These are phyloP conservation scores for Rutidosis leptorrhynchoides DNA, from an alignment of 129 eudicot genomes.

Conservation along the genomic window DNA sequence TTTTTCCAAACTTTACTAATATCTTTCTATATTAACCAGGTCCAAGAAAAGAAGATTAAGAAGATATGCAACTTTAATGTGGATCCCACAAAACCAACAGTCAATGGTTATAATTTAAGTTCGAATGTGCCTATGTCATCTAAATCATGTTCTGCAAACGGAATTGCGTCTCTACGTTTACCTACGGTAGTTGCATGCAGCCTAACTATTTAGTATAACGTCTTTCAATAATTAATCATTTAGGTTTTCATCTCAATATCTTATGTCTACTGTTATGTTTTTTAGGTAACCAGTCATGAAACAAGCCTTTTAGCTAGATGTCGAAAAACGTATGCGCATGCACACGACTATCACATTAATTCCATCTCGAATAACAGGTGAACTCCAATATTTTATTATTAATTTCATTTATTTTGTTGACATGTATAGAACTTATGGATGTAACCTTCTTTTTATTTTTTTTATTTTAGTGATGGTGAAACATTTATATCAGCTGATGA, in stretches of 20 bases:
- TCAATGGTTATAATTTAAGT: constrained; percentile 58
- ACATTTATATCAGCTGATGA: constrained; percentile 99
- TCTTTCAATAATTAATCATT: background rate
- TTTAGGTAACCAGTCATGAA: constrained; percentile 81
- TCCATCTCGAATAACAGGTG: constrained; percentile 95
- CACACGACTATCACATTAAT: constrained; percentile 94
- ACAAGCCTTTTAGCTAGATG: constrained; percentile 80
- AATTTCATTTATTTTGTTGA: background rate
- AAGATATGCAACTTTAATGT: constrained; percentile 68
- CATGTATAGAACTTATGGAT: constrained; percentile 9
- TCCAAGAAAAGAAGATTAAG: constrained; percentile 92
- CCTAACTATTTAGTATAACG: constrained; percentile 16
- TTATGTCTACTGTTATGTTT: constrained; percentile 26
- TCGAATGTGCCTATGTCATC: constrained; percentile 49
- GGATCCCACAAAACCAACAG: constrained; percentile 48
- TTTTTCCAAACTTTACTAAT: background rate
- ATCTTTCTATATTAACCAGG: constrained; percentile 45
- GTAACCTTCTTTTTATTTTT: constrained; percentile 14
- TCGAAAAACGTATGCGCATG: constrained; percentile 89
- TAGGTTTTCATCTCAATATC: constrained; percentile 4
- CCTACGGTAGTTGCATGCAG: constrained; percentile 77
- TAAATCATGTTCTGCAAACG: constrained; percentile 47
- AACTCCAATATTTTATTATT: constrained; percentile 7
- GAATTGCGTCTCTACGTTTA: constrained; percentile 59
- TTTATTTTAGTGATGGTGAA: constrained; percentile 78